These are phyloP conservation scores for Zymoseptoria crescenta DNA, from an alignment of 2,329 filamentous ascomycete species.

Conservation along the genomic window DNA sequence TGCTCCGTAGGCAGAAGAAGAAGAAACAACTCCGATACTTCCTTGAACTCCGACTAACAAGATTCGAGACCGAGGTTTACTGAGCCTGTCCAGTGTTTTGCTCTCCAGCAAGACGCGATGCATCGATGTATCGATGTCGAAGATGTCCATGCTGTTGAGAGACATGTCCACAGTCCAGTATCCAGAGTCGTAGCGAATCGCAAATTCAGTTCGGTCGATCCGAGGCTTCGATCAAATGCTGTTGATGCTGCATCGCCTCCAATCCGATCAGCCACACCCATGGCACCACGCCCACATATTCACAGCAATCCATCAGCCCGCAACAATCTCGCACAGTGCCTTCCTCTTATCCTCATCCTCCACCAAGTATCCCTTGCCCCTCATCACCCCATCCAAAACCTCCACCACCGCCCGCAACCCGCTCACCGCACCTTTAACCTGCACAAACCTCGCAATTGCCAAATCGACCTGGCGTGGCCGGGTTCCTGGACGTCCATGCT, in stretches of 20 bases:
- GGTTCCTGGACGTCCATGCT: constrained; percentile 57
- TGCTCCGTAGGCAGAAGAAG: neutral
- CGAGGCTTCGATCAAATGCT: neutral
- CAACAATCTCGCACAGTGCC: constrained; percentile 37
- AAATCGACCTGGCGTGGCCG: constrained; percentile 54
- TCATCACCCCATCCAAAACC: constrained; percentile 63
- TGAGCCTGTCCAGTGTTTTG: no score
- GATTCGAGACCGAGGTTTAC: no score
- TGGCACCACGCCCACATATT: neutral
- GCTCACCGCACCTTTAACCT: constrained; percentile 84
- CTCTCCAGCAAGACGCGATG: no score
- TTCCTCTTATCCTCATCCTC: constrained; percentile 43
- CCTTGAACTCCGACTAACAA: no score
- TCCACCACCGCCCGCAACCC: constrained; percentile 80
- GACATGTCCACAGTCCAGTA: neutral
- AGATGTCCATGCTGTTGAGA: neutral
- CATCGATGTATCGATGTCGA: neutral
- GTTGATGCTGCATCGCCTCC: neutral
- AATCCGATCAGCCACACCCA: neutral
- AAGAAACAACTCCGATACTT: neutral
- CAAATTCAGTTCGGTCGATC: neutral
- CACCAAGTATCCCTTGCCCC: constrained; percentile 58
- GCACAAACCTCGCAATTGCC: constrained; percentile 76
- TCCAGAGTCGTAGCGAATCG: neutral
- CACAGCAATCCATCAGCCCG: constrained; percentile 11